These are phyloP conservation scores for Arthrobotrys conoides DNA, from an alignment of 2,329 filamentous ascomycete genomes.

Conservation along the genomic window DNA sequence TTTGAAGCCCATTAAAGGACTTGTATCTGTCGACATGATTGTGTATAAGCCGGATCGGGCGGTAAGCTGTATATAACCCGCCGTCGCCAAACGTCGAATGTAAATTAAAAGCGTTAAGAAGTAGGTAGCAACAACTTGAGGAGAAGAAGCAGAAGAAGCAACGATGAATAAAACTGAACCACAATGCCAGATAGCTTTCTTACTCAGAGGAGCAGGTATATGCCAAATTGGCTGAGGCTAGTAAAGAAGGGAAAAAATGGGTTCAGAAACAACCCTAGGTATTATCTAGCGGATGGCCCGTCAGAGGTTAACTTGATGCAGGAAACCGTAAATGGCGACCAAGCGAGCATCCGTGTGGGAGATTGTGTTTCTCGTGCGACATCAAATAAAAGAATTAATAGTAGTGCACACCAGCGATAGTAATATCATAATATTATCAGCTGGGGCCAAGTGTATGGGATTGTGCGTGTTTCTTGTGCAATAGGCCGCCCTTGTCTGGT, in stretches of 20 bases:
- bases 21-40: constrained; percentile 41
- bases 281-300: constrained; percentile 40
- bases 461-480: constrained; percentile 49
- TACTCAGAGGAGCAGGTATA: constrained; percentile 42
- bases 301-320: constrained; percentile 56
- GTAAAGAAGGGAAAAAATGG: background rate
- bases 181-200: constrained; percentile 25
- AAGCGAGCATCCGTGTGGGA: constrained; percentile 53
- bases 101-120: background rate
- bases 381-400: constrained; percentile 48
- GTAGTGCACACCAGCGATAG: constrained; percentile 11
- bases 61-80: constrained; percentile 27
- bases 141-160: constrained; percentile 22
- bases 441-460: constrained; percentile 43
- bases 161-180: constrained; percentile 35
- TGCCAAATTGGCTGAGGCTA: constrained; percentile 25
- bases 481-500: constrained; percentile 40
- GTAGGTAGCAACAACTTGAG: constrained; percentile 14
- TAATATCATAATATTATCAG: constrained; percentile 42
- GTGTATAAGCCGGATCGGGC: constrained; percentile 17
- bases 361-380: constrained; percentile 59
- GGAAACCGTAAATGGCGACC: constrained; percentile 36
- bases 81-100: constrained; percentile 16
- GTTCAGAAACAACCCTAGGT: constrained; percentile 37
- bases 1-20: constrained; percentile 17